Evolutionary conservation across 352 stramenopile species (phyloP), one percentile per base, ranked within the genome.

Genomic region (Globisporangium ultimum): DNA sequence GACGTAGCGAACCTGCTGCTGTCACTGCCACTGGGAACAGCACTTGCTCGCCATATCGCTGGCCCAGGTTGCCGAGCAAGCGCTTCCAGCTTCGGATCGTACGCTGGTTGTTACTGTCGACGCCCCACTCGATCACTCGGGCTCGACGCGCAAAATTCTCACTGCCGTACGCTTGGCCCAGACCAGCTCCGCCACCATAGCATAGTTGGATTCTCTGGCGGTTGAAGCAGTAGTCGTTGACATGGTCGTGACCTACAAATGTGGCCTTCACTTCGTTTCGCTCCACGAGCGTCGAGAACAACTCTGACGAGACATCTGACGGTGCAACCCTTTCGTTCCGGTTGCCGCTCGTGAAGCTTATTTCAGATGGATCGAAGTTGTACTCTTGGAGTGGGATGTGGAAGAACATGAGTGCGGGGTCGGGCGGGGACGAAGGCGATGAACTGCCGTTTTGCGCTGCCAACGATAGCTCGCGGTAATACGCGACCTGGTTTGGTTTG

Each of bases 11-110:
- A 10, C 28, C 28, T 36, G 28, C 28, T 11, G 28, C 28, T 36
- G 28, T 36, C 28, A 5, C 9, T 5, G 28, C 28, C 28, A 10
- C 8, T 5, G 28, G 28, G 88, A 97, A 56, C 79, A 97, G 65
- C 91, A 90, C 55, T 96, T 98, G 69, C 66, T 98, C 22, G 77
- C 97, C 15, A 85, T 74, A 38, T 48, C 97, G 47, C 24, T n/a
- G 15, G 4, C 24, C 13, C 28, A 54, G 12, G n/a, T 36, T 24
- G 46, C 48, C 46, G 48, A 58, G 73, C 45, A 74, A n/a, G 12
- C 72, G 72, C 64, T 78, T 80, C 74, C 74, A 84, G 47, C 71
- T 79, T 47, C 61, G 57, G 51, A 84, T 67, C 13, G 66, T 64
- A 18, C 64, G 71, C 34, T 70, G 68, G 50, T 80, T 62, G 43